These are phyloP conservation scores for Aquilaria malaccensis DNA, from an alignment of 345 rosid species.

Conservation along the genomic window DNA sequence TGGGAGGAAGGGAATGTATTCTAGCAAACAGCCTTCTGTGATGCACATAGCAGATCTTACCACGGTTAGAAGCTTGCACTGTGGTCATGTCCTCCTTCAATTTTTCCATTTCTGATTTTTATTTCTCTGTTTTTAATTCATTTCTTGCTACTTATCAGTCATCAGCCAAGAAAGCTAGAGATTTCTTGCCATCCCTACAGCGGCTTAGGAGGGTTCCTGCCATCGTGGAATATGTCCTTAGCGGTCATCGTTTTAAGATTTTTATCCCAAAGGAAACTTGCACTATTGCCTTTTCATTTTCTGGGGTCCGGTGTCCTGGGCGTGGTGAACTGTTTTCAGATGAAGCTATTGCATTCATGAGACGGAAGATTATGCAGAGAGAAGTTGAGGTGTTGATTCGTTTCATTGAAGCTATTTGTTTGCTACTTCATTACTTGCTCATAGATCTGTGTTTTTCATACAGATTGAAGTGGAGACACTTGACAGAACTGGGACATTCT, in stretches of 20 bases:
- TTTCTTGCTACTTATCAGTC: constrained; percentile 37
- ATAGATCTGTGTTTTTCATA: constrained; percentile 7
- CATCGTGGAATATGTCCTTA: constrained; percentile 88
- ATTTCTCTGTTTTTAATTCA: constrained; percentile 4
- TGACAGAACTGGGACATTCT: constrained; percentile 91
- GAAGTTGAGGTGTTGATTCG: constrained; percentile 69
- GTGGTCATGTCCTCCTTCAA: neutral
- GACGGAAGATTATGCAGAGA: constrained; percentile 92
- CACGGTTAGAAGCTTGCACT: constrained; percentile 32
- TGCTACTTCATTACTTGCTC: constrained; percentile 8
- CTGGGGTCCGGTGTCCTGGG: constrained; percentile 98
- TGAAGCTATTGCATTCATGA: constrained; percentile 92
- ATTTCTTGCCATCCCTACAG: constrained; percentile 78
- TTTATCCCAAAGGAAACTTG: constrained; percentile 91
- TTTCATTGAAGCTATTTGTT: constrained; percentile 5
- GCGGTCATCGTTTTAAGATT: constrained; percentile 97
- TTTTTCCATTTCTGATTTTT: neutral
- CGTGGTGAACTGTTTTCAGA: constrained; percentile 87
- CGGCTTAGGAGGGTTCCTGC: constrained; percentile 74
- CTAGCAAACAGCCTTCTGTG: constrained; percentile 72
- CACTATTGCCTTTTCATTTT: constrained; percentile 92
- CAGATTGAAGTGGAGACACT: constrained; percentile 94
- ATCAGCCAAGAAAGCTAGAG: constrained; percentile 81
- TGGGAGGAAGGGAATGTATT: constrained; percentile 78
- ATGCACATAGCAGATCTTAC: constrained; percentile 79